A percentile compares a stretch with the other conserved stretches of the same genome.
These are phyloP conservation scores for Emericellopsis terricola DNA, from an alignment of 495 filamentous ascomycete genomes.

Conservation along the genomic window DNA sequence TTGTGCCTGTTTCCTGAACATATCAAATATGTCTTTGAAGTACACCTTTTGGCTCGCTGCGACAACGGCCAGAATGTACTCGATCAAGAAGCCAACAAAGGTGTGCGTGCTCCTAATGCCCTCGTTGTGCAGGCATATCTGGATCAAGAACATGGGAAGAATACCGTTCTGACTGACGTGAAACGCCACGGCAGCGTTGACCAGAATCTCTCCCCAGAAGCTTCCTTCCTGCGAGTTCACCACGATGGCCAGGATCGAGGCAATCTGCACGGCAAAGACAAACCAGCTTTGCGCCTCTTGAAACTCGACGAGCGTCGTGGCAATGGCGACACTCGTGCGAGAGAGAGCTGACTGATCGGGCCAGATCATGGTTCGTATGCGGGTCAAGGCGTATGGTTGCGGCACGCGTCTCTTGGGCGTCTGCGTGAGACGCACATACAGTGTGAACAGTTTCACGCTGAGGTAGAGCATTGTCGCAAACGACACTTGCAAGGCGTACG, in stretches of 20 bases:
- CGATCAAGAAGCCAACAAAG: not conserved
- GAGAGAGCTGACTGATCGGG: not conserved
- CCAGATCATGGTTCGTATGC: not conserved
- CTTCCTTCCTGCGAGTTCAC: conserved; percentile 2
- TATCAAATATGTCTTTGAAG: not conserved
- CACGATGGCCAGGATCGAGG: conserved; percentile 3
- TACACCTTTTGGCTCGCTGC: conserved; percentile 1
- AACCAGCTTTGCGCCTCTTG: conserved; percentile 3
- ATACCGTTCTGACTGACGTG: conserved; percentile 2
- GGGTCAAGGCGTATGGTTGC: not conserved
- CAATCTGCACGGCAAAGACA: conserved; percentile 2
- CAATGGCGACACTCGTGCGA: conserved; percentile 1
- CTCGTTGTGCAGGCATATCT: conserved; percentile 2
- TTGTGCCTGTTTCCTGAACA: not conserved
- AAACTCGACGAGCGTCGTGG: conserved; percentile 3
- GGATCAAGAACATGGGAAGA: conserved; percentile 2
- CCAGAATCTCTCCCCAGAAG: conserved; percentile 3
- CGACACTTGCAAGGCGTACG: conserved; percentile 1
- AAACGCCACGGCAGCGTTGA: conserved; percentile 2
- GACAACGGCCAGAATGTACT: not conserved
- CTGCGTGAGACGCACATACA: conserved; percentile 1
- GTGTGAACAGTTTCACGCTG: not conserved
- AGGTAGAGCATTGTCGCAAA: conserved; percentile 1
- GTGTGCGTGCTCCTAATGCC: conserved; percentile 2
- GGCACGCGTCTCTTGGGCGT: not conserved